Conservation (phyloP, 805 yeast species). For the Candida maltosa region DNA sequence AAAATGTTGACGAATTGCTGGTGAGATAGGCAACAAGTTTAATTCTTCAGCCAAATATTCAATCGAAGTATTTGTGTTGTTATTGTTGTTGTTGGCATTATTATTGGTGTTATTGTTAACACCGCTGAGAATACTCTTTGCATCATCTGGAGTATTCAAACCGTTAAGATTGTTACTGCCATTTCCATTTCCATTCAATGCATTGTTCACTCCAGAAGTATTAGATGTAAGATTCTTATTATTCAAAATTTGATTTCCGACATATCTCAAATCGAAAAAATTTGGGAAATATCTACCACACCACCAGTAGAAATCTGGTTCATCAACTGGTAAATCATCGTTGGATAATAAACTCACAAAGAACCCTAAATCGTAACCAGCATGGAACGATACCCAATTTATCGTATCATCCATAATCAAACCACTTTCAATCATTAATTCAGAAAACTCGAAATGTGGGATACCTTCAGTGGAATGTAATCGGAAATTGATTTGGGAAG, state of each 20-base stretch:
- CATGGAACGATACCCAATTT: slow-evolving; percentile 89
- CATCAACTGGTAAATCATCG: slow-evolving; percentile 73
- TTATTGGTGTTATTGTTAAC: too few relatives aligned
- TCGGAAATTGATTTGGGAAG: slow-evolving; percentile 76
- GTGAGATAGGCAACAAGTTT: slow-evolving; percentile 57
- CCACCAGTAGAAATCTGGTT: slow-evolving; percentile 73
- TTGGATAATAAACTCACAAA: slow-evolving; percentile 73
- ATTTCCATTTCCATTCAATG: too few relatives aligned
- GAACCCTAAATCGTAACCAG: slow-evolving; percentile 93
- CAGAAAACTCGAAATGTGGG: slow-evolving; percentile 76
- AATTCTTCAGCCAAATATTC: slow-evolving; percentile 70
- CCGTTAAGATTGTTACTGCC: too few relatives aligned
- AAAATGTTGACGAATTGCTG: slow-evolving; percentile 41
- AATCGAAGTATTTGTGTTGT: slow-evolving; percentile 42
- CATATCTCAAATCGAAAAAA: slow-evolving; percentile 73
- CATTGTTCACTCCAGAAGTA: too few relatives aligned
- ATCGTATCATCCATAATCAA: slow-evolving; percentile 59
- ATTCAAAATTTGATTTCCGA: slow-evolving; percentile 35
- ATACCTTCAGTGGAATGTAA: slow-evolving; percentile 76
- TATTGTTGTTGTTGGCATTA: slow-evolving; percentile 10
- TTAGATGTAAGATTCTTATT: too few relatives aligned
- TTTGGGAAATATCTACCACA: slow-evolving; percentile 73
- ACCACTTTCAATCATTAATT: slow-evolving; percentile 81
- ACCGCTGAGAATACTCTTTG: too few relatives aligned
- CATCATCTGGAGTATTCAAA: neutral